phyloP scores from a whole-genome alignment of 345 rosid species.

The Syzygium grande region DNA sequence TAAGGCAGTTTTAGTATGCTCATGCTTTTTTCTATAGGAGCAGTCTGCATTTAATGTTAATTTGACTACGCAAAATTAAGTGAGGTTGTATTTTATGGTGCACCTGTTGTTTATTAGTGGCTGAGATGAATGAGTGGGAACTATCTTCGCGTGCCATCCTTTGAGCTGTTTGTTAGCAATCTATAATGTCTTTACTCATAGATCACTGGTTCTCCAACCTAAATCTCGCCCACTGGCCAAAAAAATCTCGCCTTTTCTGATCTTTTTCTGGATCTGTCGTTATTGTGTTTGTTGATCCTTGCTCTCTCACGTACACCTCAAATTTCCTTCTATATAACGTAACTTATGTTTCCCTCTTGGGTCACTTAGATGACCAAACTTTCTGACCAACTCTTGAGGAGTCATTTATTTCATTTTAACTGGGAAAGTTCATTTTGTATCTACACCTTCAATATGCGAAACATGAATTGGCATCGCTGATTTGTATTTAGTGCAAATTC shows the following conservation, averaged over 20 bases:
- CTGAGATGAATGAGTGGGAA: too few species aligned
- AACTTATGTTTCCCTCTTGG: neutral
- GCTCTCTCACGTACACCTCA: neutral
- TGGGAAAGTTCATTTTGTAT: neutral
- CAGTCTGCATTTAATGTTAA: neutral
- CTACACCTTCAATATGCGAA: neutral
- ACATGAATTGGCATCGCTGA: neutral
- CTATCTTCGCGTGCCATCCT: too few species aligned
- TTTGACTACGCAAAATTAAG: neutral
- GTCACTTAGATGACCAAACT: neutral
- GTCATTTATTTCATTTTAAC: neutral
- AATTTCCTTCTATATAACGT: neutral
- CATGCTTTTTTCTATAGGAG: neutral
- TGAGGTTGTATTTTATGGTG: neutral
- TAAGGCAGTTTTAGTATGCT: neutral
- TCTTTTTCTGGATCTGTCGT: neutral
- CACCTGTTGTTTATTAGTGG: neutral
- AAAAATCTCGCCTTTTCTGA: neutral
- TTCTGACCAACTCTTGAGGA: neutral
- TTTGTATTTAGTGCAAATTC: neutral
- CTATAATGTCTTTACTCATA: too few species aligned
- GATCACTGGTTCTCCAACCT: too few species aligned
- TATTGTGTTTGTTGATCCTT: neutral
- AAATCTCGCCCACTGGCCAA: too few species aligned
- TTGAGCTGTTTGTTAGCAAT: too few species aligned